Evolutionary conservation across 2,329 filamentous ascomycete genomes (phyloP).

Genomic region (Xylariaceae sp.): DNA sequence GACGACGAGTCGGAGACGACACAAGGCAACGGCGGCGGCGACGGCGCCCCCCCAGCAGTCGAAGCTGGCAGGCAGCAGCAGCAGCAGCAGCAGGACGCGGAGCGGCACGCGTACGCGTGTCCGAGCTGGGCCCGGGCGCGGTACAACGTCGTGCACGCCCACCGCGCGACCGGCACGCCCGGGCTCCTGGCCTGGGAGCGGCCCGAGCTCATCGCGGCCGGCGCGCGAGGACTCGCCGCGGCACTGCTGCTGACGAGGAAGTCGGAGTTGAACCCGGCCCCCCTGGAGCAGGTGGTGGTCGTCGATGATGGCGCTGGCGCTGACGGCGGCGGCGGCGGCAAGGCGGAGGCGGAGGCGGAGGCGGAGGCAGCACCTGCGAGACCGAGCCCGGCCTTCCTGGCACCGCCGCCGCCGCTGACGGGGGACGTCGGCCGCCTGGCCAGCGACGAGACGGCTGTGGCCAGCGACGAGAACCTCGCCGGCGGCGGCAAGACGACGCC

Average conservation of each 20-base stretch:
- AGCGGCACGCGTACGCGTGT: conserved; percentile 31
- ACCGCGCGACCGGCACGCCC: conserved; percentile 30
- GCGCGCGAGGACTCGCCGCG: conserved; percentile 33
- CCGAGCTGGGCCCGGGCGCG: conserved; percentile 39
- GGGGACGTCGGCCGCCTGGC: conserved; percentile 10
- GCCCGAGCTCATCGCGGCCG: conserved; percentile 36
- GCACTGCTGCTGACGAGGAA: conserved; percentile 30
- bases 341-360: conserved; percentile 1
- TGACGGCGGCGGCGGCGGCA: too few species aligned
- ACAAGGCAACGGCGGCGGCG: conserved; percentile 11
- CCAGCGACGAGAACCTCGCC: conserved; percentile 12
- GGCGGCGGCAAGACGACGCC: conserved; percentile 9
- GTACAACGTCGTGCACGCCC: conserved; percentile 35
- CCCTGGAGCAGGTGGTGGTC: conserved; percentile 28
- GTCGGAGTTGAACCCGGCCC: conserved; percentile 12
- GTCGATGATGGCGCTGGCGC: neutral
- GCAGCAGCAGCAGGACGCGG: conserved; percentile 3
- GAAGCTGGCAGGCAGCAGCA: too few species aligned
- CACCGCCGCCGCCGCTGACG: conserved; percentile 13
- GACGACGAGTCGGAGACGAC: neutral
- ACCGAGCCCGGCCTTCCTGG: conserved; percentile 6
- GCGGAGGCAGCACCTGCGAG: conserved; percentile 3
- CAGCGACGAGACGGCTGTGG: conserved; percentile 23
- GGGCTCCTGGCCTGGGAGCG: conserved; percentile 42
- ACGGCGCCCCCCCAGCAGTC: conserved; percentile 13